Conservation (phyloP, 139 green algal genomes). For the Tetraselmis chui region DNA sequence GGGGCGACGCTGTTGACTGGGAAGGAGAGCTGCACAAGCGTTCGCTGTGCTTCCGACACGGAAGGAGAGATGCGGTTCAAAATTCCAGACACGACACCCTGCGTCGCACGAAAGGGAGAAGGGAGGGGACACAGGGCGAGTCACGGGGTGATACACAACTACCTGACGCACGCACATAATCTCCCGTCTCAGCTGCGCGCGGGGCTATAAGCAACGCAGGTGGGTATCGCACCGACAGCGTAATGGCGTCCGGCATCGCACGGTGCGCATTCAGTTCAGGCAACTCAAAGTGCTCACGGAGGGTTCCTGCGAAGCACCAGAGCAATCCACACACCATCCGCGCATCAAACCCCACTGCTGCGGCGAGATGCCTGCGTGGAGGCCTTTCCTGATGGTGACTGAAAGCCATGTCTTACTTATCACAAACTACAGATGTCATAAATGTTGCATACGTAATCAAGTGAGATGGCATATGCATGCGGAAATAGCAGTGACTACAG, state of each 20-base stretch:
- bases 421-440: too few relatives aligned
- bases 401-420: too few relatives aligned
- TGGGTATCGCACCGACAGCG: neutral
- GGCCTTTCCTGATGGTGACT: neutral
- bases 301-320: neutral
- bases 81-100: neutral
- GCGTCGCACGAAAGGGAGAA: too few relatives aligned
- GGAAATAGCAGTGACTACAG: neutral
- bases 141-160: neutral
- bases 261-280: neutral
- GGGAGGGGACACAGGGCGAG: too few relatives aligned
- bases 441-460: too few relatives aligned
- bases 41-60: neutral
- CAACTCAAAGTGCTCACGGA: neutral
- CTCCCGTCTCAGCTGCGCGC: neutral
- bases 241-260: neutral
- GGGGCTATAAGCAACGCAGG: neutral
- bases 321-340: neutral
- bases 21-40: neutral
- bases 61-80: neutral
- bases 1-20: neutral
- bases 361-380: neutral
- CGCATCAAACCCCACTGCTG: too few relatives aligned
- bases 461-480: neutral
- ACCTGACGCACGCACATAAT: neutral